Conservation (phyloP, 345 rosid genomes). For the Streptanthus diversifolius region DNA sequence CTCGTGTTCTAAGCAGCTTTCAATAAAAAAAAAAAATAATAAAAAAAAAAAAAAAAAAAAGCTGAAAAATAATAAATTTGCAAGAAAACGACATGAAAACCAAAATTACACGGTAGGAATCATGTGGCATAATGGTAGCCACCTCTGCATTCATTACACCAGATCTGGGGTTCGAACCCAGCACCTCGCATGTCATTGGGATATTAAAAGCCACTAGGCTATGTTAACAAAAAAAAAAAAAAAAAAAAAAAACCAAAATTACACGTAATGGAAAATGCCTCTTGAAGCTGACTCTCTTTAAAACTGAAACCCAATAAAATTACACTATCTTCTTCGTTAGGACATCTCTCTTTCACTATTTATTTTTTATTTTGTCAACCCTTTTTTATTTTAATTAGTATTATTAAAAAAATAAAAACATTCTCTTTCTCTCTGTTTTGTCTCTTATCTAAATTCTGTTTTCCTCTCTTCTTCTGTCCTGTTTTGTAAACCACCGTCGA, state of each 20-base stretch:
- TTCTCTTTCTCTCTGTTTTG: neutral
- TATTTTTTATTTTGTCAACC: slow-evolving; percentile 21
- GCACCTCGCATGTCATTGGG: too few species aligned
- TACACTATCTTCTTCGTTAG: neutral
- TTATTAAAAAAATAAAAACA: neutral
- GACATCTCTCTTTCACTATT: slow-evolving; percentile 3
- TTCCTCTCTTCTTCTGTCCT: neutral
- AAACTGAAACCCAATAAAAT: slow-evolving; percentile 9
- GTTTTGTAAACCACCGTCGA: slow-evolving; percentile 13
- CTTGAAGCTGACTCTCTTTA: slow-evolving; percentile 16
- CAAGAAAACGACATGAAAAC: slow-evolving; percentile 25
- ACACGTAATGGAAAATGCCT: slow-evolving; percentile 30
- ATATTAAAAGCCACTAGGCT: too few species aligned
- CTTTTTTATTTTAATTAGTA: slow-evolving; percentile 1
- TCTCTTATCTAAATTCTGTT: slow-evolving; percentile 9
- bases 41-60: neutral
- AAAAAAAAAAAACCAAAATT: slow-evolving; percentile 18
- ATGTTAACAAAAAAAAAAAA: too few species aligned
- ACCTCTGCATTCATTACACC: too few species aligned
- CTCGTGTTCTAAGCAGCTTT: slow-evolving; percentile 6
- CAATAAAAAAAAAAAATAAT: neutral
- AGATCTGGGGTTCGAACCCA: too few species aligned
- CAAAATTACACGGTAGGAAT: slow-evolving; percentile 27
- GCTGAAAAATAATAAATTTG: neutral
- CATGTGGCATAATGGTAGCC: too few species aligned